Evolutionary conservation across 768 basidiomycete species (phyloP).

Genomic region (Agaricus subrufescens): DNA sequence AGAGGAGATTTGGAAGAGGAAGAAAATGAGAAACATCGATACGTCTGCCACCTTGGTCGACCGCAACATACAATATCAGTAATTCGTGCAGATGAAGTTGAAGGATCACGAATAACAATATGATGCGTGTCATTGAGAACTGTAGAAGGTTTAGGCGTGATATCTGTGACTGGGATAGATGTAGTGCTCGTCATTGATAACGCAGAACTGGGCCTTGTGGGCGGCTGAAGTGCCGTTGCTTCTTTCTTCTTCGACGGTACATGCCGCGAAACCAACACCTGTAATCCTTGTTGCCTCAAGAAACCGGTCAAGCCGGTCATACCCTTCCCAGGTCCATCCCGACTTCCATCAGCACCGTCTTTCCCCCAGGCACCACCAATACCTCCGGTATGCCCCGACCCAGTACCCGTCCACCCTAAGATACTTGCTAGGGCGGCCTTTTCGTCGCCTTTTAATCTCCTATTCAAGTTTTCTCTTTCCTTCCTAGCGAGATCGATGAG

Average conservation of each 20-base stretch:
- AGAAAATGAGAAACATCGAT: slow-evolving; percentile 36
- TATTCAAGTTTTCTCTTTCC: slow-evolving; percentile 35
- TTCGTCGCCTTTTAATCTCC: slow-evolving; percentile 53
- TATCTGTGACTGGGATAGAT: not conserved
- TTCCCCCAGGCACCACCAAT: no score
- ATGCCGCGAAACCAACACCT: not conserved
- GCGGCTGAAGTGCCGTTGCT: not conserved
- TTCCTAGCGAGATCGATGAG: slow-evolving; percentile 46
- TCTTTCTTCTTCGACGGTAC: not conserved
- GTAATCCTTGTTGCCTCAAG: slow-evolving; percentile 52
- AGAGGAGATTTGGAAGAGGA: no score
- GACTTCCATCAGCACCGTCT: not conserved
- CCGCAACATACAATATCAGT: slow-evolving; percentile 32
- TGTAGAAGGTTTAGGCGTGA: not conserved
- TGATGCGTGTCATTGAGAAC: not conserved
- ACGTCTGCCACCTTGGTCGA: slow-evolving; percentile 45
- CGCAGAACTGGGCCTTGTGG: not conserved
- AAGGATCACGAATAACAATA: not conserved
- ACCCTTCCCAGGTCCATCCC: slow-evolving; percentile 32
- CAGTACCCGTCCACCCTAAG: slow-evolving; percentile 54
- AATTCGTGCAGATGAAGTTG: slow-evolving; percentile 12
- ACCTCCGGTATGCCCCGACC: not conserved
- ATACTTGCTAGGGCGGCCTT: slow-evolving; percentile 45
- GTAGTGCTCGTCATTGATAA: not conserved
- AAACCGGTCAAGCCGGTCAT: slow-evolving; percentile 53